These are phyloP conservation scores for Agastache rugosa DNA, from an alignment of 257 asterid species.

Conservation along the genomic window DNA sequence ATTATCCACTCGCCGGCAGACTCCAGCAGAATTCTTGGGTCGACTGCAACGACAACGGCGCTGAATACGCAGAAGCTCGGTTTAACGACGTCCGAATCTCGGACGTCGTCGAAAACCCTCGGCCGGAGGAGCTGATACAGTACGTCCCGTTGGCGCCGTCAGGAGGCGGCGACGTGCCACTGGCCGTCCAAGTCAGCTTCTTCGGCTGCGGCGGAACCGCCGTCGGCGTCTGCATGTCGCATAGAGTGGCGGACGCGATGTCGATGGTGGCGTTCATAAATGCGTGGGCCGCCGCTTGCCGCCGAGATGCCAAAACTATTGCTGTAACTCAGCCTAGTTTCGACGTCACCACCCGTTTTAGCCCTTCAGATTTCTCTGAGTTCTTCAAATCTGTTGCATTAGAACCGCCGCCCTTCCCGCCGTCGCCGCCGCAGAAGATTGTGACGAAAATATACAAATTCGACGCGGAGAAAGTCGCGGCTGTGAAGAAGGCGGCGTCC, in stretches of 20 bases:
- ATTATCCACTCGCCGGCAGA: constrained; percentile 53
- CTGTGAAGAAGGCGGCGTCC: constrained; percentile 14
- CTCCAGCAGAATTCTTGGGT: constrained; percentile 29
- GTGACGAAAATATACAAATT: constrained; percentile 33
- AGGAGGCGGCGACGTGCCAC: constrained; percentile 9
- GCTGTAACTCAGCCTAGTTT: constrained; percentile 10
- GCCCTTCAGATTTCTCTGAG: constrained; percentile 33
- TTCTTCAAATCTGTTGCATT: not conserved
- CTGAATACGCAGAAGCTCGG: constrained; percentile 38
- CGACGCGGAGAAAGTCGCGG: constrained; percentile 26
- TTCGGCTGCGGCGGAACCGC: constrained; percentile 41
- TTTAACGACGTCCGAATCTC: constrained; percentile 3
- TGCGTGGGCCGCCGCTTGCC: constrained; percentile 44
- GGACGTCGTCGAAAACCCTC: constrained; percentile 23
- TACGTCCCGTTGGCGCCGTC: constrained; percentile 23
- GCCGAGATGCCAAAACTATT: not conserved
- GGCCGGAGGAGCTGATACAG: constrained; percentile 11
- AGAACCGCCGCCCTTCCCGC: not conserved
- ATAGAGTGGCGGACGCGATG: constrained; percentile 39
- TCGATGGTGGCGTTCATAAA: constrained; percentile 34
- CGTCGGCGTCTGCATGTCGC: constrained; percentile 42
- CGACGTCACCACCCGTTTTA: constrained; percentile 33
- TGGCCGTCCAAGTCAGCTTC: constrained; percentile 41
- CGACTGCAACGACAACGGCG: constrained; percentile 51
- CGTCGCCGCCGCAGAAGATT: constrained; percentile 23